Evolutionary conservation across 225 moss, liverwort and hornwort species (phyloP).

Genomic region (Anthoceros angustus): DNA sequence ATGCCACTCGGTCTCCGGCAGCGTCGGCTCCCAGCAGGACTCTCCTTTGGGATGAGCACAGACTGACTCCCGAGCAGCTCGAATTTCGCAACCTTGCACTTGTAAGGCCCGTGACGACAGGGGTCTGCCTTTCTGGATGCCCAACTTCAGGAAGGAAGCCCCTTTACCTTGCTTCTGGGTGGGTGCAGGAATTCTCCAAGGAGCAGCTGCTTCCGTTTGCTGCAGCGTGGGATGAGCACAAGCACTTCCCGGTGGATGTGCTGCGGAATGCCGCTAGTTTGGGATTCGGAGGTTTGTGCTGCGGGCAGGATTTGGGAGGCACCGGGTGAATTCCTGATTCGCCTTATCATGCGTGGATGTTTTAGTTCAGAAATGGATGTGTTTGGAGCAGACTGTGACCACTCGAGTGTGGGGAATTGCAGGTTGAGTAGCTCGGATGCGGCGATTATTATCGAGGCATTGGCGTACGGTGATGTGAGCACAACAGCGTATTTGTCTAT

Average conservation of each 20-base stretch:
- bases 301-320: conserved; percentile 94
- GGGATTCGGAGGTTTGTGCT: conserved; percentile 87
- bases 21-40: conserved; percentile 4
- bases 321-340: conserved; percentile 31
- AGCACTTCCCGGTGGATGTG: conserved; percentile 80
- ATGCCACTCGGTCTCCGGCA: background rate
- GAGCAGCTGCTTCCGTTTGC: conserved; percentile 84
- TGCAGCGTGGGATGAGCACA: conserved; percentile 76
- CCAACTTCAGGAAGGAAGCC: no score
- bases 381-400: background rate
- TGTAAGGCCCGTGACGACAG: background rate
- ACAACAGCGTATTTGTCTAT: conserved; percentile 84
- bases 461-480: conserved; percentile 89
- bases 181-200: conserved; percentile 66
- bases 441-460: conserved; percentile 80
- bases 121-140: no score
- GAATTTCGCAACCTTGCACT: conserved; percentile 21
- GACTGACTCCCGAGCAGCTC: conserved; percentile 44
- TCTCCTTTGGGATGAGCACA: conserved; percentile 41
- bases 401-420: conserved; percentile 7
- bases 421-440: conserved; percentile 82
- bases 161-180: conserved; percentile 26
- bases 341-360: background rate
- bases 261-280: conserved; percentile 68
- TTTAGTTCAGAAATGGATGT: no score